A percentile compares a stretch with the other conserved stretches of the same genome.
These are phyloP conservation scores for Amanita thiersii DNA, from an alignment of 768 basidiomycete species.

Conservation along the genomic window DNA sequence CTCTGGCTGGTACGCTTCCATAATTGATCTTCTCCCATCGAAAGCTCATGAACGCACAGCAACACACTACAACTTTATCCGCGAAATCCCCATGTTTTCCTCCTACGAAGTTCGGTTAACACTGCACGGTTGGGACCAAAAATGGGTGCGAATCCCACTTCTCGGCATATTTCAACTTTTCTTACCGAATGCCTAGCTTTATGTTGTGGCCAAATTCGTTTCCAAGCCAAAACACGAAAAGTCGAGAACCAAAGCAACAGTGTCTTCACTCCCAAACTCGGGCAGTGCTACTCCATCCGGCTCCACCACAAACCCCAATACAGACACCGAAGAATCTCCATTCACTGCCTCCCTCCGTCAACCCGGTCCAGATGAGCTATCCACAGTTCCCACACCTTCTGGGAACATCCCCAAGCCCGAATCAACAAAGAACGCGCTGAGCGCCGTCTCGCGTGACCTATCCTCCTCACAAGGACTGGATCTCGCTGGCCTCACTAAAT, in stretches of 20 bases:
- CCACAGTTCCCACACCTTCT: slow-evolving; percentile 12
- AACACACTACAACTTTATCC: slow-evolving; percentile 61
- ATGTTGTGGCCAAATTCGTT: slow-evolving; percentile 55
- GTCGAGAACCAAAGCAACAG: slow-evolving; percentile 13
- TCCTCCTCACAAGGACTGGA: slow-evolving; percentile 7
- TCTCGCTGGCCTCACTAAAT: background rate
- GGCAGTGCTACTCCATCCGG: slow-evolving; percentile 6
- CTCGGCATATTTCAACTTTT: background rate
- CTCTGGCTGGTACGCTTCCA: slow-evolving; percentile 42
- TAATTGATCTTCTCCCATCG: slow-evolving; percentile 9
- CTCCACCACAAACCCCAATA: slow-evolving; percentile 4
- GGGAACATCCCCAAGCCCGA: slow-evolving; percentile 5
- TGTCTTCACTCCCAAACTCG: no score
- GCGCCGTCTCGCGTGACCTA: slow-evolving; percentile 24
- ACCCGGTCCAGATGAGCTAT: slow-evolving; percentile 21
- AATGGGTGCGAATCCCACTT: slow-evolving; percentile 51
- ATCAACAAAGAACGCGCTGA: slow-evolving; percentile 19
- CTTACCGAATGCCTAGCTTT: slow-evolving; percentile 34
- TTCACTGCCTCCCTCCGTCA: slow-evolving; percentile 26
- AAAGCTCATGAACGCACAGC: slow-evolving; percentile 23
- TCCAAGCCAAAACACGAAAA: slow-evolving; percentile 37
- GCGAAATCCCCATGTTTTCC: slow-evolving; percentile 59
- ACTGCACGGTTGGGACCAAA: slow-evolving; percentile 63
- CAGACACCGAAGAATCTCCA: slow-evolving; percentile 2
- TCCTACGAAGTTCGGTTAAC: slow-evolving; percentile 53